Conservation (phyloP, 83 land plant genomes). For the Thuja plicata region DNA sequence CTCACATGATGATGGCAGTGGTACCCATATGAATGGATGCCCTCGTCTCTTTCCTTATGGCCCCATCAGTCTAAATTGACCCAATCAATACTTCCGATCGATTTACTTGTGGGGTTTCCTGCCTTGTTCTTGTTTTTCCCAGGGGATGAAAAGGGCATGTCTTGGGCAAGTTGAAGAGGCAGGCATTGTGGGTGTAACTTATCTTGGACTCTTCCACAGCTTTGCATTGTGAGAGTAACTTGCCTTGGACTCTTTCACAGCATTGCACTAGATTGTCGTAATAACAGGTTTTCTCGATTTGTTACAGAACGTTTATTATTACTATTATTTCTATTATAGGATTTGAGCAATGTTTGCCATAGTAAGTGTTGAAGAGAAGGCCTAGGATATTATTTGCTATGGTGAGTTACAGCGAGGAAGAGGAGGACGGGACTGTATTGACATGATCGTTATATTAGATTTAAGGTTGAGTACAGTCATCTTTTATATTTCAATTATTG, state of each 20-base stretch:
- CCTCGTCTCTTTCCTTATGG: background rate
- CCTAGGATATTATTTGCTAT: too few species aligned
- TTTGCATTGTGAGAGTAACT: background rate
- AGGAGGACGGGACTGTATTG: too few species aligned
- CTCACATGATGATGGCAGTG: background rate
- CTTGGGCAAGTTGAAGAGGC: background rate
- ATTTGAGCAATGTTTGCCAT: too few species aligned
- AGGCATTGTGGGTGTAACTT: background rate
- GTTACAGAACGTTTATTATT: too few species aligned
- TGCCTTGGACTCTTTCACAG: background rate
- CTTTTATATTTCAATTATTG: too few species aligned
- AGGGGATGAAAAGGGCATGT: background rate
- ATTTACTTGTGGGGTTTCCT: background rate
- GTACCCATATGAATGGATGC: background rate
- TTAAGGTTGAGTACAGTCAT: too few species aligned
- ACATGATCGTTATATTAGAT: too few species aligned
- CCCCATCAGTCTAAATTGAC: background rate
- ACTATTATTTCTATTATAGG: too few species aligned
- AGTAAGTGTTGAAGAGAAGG: too few species aligned
- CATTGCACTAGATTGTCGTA: background rate
- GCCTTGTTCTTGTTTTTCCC: background rate
- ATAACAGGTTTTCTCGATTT: too few species aligned
- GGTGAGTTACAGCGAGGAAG: too few species aligned
- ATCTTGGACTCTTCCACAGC: background rate
- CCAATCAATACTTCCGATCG: background rate